Evolutionary conservation across 1,284 basidiomycete species (phyloP).

Genomic region (Lentinula novae-zelandiae): DNA sequence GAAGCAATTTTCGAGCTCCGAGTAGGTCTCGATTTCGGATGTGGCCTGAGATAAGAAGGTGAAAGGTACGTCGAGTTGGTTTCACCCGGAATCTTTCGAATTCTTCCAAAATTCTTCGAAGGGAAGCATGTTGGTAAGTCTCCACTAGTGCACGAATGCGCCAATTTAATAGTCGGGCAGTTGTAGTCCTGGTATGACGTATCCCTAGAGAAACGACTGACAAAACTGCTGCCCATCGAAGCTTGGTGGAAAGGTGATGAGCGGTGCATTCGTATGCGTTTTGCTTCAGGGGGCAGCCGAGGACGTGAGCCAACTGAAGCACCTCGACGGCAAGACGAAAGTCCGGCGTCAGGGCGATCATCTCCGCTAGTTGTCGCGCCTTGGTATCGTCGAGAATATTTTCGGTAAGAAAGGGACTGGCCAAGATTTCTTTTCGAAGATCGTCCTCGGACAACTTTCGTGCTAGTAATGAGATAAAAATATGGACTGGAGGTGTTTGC

Average conservation of each 20-base stretch:
- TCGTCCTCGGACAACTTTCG: slow-evolving; percentile 19
- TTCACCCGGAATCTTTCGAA: slow-evolving; percentile 42
- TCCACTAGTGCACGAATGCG: slow-evolving; percentile 55
- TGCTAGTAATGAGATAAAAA: slow-evolving; percentile 21
- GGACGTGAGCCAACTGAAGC: slow-evolving; percentile 42
- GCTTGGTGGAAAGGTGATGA: slow-evolving; percentile 39
- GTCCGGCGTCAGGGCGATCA: slow-evolving; percentile 35
- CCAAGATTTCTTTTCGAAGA: slow-evolving; percentile 23
- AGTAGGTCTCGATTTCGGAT: slow-evolving; percentile 64
- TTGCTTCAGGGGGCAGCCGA: slow-evolving; percentile 47
- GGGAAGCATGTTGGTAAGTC: slow-evolving; percentile 39
- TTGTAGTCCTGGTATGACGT: slow-evolving; percentile 42
- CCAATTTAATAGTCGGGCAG: slow-evolving; percentile 65
- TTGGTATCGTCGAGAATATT: slow-evolving; percentile 35
- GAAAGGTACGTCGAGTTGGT: slow-evolving; percentile 60
- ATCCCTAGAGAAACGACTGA: slow-evolving; percentile 42
- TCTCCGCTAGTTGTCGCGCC: slow-evolving; percentile 39
- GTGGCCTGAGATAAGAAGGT: slow-evolving; percentile 60
- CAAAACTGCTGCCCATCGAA: slow-evolving; percentile 50
- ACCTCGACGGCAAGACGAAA: slow-evolving; percentile 36
- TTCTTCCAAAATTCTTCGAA: slow-evolving; percentile 44
- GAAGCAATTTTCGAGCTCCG: slow-evolving; percentile 48
- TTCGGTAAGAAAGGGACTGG: slow-evolving; percentile 22
- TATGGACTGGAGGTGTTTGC: slow-evolving; percentile 14
- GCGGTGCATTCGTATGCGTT: slow-evolving; percentile 57